These are phyloP conservation scores for Thielaviopsis euricoi DNA, from an alignment of 2,329 filamentous ascomycete species.

Conservation along the genomic window DNA sequence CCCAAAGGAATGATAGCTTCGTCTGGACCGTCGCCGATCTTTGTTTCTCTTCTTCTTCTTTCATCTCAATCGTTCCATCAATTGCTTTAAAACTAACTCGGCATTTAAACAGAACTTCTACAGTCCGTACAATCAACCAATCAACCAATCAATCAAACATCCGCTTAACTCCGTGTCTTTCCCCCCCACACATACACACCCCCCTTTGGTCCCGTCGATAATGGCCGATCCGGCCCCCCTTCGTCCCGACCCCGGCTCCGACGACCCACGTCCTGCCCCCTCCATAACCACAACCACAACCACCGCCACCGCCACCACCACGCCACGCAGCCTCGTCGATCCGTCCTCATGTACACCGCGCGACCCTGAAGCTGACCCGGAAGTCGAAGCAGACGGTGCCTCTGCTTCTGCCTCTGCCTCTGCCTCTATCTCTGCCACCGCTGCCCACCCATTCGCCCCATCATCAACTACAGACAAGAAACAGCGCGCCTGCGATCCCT, in stretches of 20 bases:
- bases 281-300: background rate
- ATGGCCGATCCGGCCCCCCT: background rate
- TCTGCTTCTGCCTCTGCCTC: background rate
- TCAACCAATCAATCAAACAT: no score
- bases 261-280: background rate
- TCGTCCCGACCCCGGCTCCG: background rate
- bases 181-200: no score
- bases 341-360: background rate
- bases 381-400: background rate
- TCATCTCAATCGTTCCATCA: no score
- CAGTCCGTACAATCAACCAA: no score
- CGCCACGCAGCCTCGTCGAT: background rate
- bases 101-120: no score
- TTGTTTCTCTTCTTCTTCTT: no score
- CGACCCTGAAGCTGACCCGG: background rate
- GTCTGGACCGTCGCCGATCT: no score
- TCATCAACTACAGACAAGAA: constrained; percentile 39
- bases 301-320: background rate
- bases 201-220: background rate
- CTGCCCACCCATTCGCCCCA: constrained; percentile 9
- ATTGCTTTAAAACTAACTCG: no score
- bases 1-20: no score
- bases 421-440: constrained; percentile 13
- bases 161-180: no score
- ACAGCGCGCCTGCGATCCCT: constrained; percentile 58